Base-by-base conservation (phyloP, 129 eudicot genomes). In the Escallonia herrerae region DNA sequence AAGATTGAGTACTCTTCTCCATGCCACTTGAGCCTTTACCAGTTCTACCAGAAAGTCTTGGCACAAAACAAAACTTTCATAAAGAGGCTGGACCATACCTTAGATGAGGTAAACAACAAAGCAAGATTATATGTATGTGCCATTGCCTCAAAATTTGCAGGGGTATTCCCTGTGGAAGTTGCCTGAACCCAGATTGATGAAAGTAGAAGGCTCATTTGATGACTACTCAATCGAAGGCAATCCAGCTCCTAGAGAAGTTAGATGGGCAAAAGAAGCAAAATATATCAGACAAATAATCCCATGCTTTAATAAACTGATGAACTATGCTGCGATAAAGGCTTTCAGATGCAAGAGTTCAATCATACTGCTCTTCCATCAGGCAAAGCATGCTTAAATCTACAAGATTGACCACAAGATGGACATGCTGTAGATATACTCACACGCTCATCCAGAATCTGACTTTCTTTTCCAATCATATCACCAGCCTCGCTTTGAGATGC, bases 181-280 rank as follows among this genome's bases (percentile, higher is more conserved):
- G 91, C 93, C 74, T 88, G 96, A 77, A 88, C 80, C 96, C 96
- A 88, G 77, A 84, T 80, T 56, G 87, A 84, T 58, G 96, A 84
- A 68, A 88, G 89, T 74, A 88, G 77, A 81, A 88, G 87, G 62
- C 89, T 84, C 75, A 84, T 83, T 80, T 88, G 96, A 69, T 84
- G 96, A 63, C 96, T 82, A 68, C 93, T 88, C 68, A 88, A 47
- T 48, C 96, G 70, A 65, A 88, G 81, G 73, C 84, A 82, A 70
- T 75, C 69, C 60, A 64, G 43, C 51, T 80, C 86, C 78, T 79
- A 79, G 11, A 81, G 58, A 56, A 14, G 61, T 43, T 40, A 45
- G 6, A 46, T 44, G 33, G 8, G 0, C 55, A 63, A 53, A 48
- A 56, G 14, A 44, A 60, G 7, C 15, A 39, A n/a, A n/a, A 5